Evolutionary conservation across 2,329 filamentous ascomycete genomes (phyloP), one percentile per base, ranked within the genome.

Genomic region (Peltaster fructicola): DNA sequence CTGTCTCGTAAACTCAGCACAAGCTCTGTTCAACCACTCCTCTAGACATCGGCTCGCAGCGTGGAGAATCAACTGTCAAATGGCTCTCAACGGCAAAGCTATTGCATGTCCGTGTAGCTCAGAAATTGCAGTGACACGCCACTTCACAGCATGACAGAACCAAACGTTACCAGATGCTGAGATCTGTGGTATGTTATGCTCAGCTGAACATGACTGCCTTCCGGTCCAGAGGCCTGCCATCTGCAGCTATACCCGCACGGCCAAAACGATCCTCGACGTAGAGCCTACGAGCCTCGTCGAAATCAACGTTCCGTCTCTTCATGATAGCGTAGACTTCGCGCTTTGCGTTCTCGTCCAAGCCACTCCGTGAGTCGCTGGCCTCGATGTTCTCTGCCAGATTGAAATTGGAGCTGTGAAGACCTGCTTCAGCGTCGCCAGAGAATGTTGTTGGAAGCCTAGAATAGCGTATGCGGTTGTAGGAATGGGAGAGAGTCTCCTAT

Each of bases 161-260:
- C n/a, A n/a, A n/a, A n/a, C n/a, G n/a, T n/a, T n/a, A n/a, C n/a
- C n/a, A n/a, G n/a, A n/a, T n/a, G n/a, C n/a, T n/a, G n/a, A n/a
- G n/a, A n/a, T n/a, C n/a, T n/a, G n/a, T n/a, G n/a, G n/a, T n/a
- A n/a, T n/a, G n/a, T n/a, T n/a, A n/a, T n/a, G n/a, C n/a, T n/a
- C n/a, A n/a, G n/a, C n/a, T n/a, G n/a, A 95, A 95, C 47, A 79
- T 90, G 31, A 95, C 82, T 47, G 92, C 91, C 59, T 93, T 93
- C 33, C 84, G 82, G 57, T 95, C 85, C 47, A 72, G 66, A 33
- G 88, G 88, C 40, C 73, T 57, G 4, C 88, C 88, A 52, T 98
- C 88, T 4, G 77, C 65, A 1, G 73, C 81, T 47, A 98, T 93
- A 25, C 79, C 78, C 43, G 91, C 80, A 47, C 73, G 81, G 47